Conservation (phyloP, 2,329 filamentous ascomycete species). For the Neofusicoccum cordaticola region DNA sequence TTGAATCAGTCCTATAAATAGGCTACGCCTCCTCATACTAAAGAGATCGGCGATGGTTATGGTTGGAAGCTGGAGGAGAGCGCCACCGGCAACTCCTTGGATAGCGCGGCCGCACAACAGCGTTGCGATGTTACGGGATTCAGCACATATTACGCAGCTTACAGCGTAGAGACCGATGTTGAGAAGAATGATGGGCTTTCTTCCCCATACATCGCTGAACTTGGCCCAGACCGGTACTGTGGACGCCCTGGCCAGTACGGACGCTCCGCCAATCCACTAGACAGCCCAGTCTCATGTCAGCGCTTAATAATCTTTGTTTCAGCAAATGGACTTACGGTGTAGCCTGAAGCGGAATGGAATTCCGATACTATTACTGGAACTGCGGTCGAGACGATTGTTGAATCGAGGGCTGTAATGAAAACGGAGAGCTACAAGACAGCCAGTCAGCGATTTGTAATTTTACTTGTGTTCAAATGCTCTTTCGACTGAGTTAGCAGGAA, state of each 20-base stretch:
- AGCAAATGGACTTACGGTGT: constrained; percentile 44
- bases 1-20: constrained; percentile 53
- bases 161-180: constrained; percentile 50
- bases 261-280: constrained; percentile 70
- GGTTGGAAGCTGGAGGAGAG: constrained; percentile 51
- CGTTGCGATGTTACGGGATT: constrained; percentile 48
- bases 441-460: background rate
- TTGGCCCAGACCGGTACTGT: constrained; percentile 68
- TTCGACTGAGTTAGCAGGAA: no score
- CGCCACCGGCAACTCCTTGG: constrained; percentile 51
- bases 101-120: constrained; percentile 39
- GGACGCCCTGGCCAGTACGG: constrained; percentile 67
- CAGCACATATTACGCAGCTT: constrained; percentile 51
- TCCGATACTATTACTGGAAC: constrained; percentile 63
- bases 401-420: constrained; percentile 43
- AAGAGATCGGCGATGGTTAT: constrained; percentile 58
- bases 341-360: constrained; percentile 65
- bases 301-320: no score
- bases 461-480: no score
- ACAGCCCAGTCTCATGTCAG: no score
- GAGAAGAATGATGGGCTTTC: constrained; percentile 52
- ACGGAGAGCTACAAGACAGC: constrained; percentile 31
- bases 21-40: constrained; percentile 44
- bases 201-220: constrained; percentile 56
- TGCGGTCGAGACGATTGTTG: constrained; percentile 64